Percentiles rank a stretch among this genome's conserved stretches.
Conservation (phyloP, 2,329 filamentous ascomycete genomes). For the Cercospora beticola region DNA sequence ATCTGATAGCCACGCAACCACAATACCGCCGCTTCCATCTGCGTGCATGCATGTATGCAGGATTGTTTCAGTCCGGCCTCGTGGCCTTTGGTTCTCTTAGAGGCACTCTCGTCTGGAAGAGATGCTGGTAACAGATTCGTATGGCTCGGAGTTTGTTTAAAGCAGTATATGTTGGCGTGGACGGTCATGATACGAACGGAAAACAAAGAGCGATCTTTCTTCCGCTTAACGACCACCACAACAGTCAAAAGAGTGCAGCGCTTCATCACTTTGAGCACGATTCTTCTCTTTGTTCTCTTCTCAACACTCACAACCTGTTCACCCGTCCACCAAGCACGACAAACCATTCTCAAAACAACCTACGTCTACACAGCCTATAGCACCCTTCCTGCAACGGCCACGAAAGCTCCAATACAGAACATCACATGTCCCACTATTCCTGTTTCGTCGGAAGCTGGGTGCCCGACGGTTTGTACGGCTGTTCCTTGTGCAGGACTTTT, state of each 20-base stretch:
- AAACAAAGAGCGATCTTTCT: not conserved
- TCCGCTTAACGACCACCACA: not conserved
- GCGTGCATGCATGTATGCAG: not conserved
- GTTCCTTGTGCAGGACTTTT: constrained; percentile 14
- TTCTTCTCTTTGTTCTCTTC: not conserved
- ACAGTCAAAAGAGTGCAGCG: not conserved
- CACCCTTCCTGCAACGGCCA: not conserved
- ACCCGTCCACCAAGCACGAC: not conserved
- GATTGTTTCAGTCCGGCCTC: not conserved
- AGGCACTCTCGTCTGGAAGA: not conserved
- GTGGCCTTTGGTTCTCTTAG: not conserved
- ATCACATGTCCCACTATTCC: constrained; percentile 5
- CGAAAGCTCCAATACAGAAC: not conserved
- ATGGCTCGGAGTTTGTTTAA: not conserved
- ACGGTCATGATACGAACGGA: not conserved
- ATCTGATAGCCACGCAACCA: not conserved
- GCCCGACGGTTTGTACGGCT: constrained; percentile 17
- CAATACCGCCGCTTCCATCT: not conserved
- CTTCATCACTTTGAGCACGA: not conserved
- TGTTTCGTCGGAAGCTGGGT: constrained; percentile 10
- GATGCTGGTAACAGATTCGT: not conserved
- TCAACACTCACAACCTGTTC: not conserved
- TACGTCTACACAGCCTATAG: constrained; percentile 38
- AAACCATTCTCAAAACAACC: constrained; percentile 37
- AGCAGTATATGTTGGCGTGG: not conserved